phyloP scores from a whole-genome alignment of 129 eudicot genomes.

The carrot (Daucus carota) region DNA sequence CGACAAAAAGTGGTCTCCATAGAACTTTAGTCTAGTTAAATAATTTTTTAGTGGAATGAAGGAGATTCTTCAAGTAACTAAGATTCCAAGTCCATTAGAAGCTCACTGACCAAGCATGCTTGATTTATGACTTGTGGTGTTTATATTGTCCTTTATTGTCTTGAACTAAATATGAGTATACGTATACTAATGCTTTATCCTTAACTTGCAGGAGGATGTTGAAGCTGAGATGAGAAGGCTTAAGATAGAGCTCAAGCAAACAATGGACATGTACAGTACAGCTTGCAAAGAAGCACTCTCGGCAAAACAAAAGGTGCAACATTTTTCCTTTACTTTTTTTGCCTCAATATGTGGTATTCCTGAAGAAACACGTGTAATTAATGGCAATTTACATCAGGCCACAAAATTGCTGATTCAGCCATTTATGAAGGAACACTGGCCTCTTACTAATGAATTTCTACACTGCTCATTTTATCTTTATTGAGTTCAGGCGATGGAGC shows the following conservation, averaged over 20 bases:
- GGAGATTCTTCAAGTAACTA: not conserved
- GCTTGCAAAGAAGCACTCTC: conserved; percentile 12
- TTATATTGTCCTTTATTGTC: not conserved
- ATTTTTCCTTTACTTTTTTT: not conserved
- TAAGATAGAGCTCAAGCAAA: conserved; percentile 11
- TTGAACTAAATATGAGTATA: not conserved
- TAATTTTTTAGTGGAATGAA: not conserved
- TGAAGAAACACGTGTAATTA: not conserved
- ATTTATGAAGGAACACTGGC: not conserved
- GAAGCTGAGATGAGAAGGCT: conserved; percentile 12
- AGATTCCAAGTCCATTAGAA: not conserved
- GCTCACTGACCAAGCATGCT: not conserved
- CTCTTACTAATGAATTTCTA: not conserved
- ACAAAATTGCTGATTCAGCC: not conserved
- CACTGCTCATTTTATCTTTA: not conserved
- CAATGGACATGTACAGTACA: conserved; percentile 11
- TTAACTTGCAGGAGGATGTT: not conserved
- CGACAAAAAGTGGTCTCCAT: too few relatives aligned
- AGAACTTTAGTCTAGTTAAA: not conserved
- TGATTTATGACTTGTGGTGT: not conserved
- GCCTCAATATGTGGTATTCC: not conserved
- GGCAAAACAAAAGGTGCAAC: conserved; percentile 1
- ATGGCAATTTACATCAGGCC: not conserved
- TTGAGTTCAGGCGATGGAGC: not conserved
- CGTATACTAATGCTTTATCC: not conserved